A percentile compares a stretch with the other conserved stretches of the same genome.
These are phyloP conservation scores for Skeletonema tropicum DNA, from an alignment of 108 stramenopile species.

Conservation along the genomic window DNA sequence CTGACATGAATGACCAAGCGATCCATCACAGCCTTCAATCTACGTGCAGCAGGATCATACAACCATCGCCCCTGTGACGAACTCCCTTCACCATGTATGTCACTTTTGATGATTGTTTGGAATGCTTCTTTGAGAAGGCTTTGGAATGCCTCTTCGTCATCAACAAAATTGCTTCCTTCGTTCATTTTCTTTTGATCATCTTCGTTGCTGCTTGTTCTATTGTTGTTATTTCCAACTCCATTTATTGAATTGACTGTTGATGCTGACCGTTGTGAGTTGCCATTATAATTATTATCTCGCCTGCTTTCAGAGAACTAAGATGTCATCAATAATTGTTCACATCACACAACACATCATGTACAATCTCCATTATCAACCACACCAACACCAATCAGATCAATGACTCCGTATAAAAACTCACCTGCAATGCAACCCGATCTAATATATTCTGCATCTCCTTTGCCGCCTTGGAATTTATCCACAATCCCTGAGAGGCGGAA, in stretches of 20 bases:
- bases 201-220: neutral
- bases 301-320: neutral
- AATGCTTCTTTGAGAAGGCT: neutral
- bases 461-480: constrained; percentile 20
- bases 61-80: constrained; percentile 20
- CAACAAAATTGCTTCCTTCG: neutral
- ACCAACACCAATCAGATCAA: neutral
- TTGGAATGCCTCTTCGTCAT: neutral
- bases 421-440: neutral
- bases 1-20: constrained; percentile 31
- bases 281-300: neutral
- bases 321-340: neutral
- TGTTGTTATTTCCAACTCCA: neutral
- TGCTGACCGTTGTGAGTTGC: neutral
- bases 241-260: neutral
- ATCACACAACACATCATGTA: neutral
- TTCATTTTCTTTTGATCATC: neutral
- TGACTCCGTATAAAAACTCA: neutral
- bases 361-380: neutral
- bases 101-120: constrained; percentile 7
- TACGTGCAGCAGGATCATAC: constrained; percentile 15
- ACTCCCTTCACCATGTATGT: constrained; percentile 16
- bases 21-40: constrained; percentile 18
- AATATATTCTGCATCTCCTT: constrained; percentile 25
- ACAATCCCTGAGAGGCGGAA: constrained; percentile 42